These are phyloP conservation scores for Boletus tomentosulus DNA, from an alignment of 768 basidiomycete species.

Conservation along the genomic window DNA sequence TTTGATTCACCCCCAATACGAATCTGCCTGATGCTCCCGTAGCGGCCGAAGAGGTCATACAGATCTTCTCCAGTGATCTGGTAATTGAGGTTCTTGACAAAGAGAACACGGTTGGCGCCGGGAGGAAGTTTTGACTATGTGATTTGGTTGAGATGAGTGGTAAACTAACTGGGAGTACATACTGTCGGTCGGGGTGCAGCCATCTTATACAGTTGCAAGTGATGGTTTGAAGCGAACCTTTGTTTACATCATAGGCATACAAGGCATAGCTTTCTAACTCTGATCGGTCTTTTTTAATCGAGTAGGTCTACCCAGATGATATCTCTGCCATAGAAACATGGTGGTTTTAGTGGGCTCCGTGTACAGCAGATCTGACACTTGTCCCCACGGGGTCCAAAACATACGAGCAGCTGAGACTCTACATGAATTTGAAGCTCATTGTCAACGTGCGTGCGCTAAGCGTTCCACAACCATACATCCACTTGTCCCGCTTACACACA, in stretches of 20 bases:
- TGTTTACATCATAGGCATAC: slow-evolving; percentile 19
- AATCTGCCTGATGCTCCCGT: slow-evolving; percentile 94
- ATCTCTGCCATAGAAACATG: neutral
- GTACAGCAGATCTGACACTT: too few species aligned
- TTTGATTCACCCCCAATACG: slow-evolving; percentile 90
- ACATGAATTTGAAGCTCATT: slow-evolving; percentile 3
- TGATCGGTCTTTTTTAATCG: neutral
- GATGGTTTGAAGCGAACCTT: slow-evolving; percentile 3
- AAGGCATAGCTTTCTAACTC: neutral
- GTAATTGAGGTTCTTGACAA: slow-evolving; percentile 92
- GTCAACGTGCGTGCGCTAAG: slow-evolving; percentile 26
- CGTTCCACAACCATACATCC: slow-evolving; percentile 63
- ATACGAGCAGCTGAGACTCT: too few species aligned
- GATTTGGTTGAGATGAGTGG: neutral
- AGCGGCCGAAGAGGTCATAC: slow-evolving; percentile 96
- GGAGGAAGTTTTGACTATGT: slow-evolving; percentile 80
- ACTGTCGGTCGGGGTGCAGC: slow-evolving; percentile 69
- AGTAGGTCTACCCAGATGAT: too few species aligned
- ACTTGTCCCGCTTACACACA: slow-evolving; percentile 64
- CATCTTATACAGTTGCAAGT: slow-evolving; percentile 37
- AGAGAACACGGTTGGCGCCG: slow-evolving; percentile 87
- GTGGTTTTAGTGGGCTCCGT: neutral
- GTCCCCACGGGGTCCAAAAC: too few species aligned
- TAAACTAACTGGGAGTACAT: slow-evolving; percentile 3
- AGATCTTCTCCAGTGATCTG: slow-evolving; percentile 90